phyloP scores from a whole-genome alignment of 2,329 filamentous ascomycete genomes.

The Verticillium longisporum region DNA sequence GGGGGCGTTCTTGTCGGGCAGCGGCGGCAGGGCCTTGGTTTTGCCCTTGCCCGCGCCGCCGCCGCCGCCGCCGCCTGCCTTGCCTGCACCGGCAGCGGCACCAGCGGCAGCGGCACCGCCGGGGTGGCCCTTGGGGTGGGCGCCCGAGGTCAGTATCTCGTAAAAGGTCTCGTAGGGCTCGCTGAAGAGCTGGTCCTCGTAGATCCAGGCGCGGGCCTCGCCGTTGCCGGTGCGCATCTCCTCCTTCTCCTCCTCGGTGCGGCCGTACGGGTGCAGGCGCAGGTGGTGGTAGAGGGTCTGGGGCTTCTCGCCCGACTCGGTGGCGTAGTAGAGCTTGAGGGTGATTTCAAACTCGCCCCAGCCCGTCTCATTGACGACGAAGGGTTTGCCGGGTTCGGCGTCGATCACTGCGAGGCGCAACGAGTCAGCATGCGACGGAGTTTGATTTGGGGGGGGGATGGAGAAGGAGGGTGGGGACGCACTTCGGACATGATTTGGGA shows the following conservation, averaged over 20 bases:
- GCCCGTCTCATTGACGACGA: constrained; percentile 84
- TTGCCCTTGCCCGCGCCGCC: constrained; percentile 46
- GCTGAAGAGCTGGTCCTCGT: constrained; percentile 96
- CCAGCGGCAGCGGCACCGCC: no score
- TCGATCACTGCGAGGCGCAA: constrained; percentile 55
- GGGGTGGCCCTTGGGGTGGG: constrained; percentile 41
- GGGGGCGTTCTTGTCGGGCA: constrained; percentile 29
- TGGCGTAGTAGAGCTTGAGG: constrained; percentile 88
- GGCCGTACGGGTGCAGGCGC: constrained; percentile 83
- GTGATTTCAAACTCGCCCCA: constrained; percentile 99
- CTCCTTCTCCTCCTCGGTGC: constrained; percentile 67
- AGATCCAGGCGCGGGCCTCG: constrained; percentile 70
- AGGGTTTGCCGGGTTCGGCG: constrained; percentile 59
- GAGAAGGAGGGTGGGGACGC: constrained; percentile 23
- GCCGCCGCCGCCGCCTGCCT: no score
- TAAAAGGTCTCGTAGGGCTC: constrained; percentile 92
- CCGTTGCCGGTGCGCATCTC: constrained; percentile 49
- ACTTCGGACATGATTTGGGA: constrained; percentile 82
- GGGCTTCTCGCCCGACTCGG: constrained; percentile 84
- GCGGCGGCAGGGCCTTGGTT: constrained; percentile 33
- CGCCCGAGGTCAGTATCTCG: constrained; percentile 73
- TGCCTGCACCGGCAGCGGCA: no score
- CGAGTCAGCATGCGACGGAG: constrained; percentile 10
- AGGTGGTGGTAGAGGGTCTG: constrained; percentile 93
- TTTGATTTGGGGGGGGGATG: not conserved